These are phyloP conservation scores for Chaetomiaceae sp. DNA, from an alignment of 2,329 filamentous ascomycete species.

Conservation along the genomic window DNA sequence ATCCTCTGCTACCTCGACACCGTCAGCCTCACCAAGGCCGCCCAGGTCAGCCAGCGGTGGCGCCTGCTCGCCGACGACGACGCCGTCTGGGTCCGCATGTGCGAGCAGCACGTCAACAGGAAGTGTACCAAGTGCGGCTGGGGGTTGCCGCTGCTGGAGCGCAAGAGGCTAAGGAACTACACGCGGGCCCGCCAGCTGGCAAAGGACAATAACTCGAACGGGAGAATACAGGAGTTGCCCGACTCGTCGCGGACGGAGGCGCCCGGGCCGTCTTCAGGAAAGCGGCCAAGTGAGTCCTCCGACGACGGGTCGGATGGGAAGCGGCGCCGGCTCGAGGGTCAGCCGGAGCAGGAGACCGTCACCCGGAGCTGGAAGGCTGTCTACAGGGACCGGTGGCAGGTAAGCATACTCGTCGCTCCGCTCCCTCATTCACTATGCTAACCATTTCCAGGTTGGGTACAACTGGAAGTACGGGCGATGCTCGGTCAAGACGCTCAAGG, in stretches of 20 bases:
- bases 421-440: constrained; percentile 31
- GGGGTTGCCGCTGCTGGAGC: constrained; percentile 84
- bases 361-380: constrained; percentile 90
- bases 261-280: constrained; percentile 25
- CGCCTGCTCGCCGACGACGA: constrained; percentile 90
- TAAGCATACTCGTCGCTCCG: constrained; percentile 70
- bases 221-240: constrained; percentile 27
- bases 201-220: constrained; percentile 32
- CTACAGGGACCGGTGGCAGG: constrained; percentile 88
- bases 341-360: constrained; percentile 37
- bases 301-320: constrained; percentile 32
- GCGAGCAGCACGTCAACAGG: constrained; percentile 90
- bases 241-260: constrained; percentile 16
- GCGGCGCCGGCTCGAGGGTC: constrained; percentile 31
- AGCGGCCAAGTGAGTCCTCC: constrained; percentile 32
- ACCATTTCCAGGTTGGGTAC: constrained; percentile 72
- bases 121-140: constrained; percentile 95
- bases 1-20: constrained; percentile 92
- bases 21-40: constrained; percentile 88
- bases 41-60: constrained; percentile 89
- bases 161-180: constrained; percentile 80
- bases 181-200: constrained; percentile 75
- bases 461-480: constrained; percentile 97
- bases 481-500: constrained; percentile 76
- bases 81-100: constrained; percentile 97